A percentile compares a stretch with the other conserved stretches of the same genome.
phyloP scores from a whole-genome alignment of 352 stramenopile species.

The Globisporangium echinulatum region DNA sequence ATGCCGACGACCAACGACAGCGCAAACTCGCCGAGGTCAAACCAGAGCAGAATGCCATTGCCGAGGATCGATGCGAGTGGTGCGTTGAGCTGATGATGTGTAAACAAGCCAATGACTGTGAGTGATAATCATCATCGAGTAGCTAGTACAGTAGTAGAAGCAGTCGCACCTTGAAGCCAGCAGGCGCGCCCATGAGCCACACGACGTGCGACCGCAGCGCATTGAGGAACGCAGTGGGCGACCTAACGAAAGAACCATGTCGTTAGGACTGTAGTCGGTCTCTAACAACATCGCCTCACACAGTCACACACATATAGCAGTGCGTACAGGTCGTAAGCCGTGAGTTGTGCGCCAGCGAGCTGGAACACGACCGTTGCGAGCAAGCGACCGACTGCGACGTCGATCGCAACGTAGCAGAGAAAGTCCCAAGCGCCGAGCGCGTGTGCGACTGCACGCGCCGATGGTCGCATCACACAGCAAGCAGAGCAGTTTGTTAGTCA shows the following conservation, averaged over 20 bases:
- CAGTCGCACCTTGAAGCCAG: slow-evolving; percentile 57
- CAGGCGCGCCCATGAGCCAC: slow-evolving; percentile 72
- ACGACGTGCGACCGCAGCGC: slow-evolving; percentile 48
- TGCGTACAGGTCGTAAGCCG: slow-evolving; percentile 8
- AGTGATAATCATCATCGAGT: not conserved
- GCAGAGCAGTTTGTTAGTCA: not conserved
- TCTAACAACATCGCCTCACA: not conserved
- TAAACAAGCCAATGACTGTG: not conserved
- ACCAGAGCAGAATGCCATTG: slow-evolving; percentile 73
- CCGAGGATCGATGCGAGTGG: slow-evolving; percentile 83
- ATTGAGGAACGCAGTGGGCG: slow-evolving; percentile 27
- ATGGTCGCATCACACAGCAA: not conserved
- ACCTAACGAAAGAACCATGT: slow-evolving; percentile 8
- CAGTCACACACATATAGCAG: not conserved
- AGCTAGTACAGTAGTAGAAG: not conserved
- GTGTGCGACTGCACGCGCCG: slow-evolving; percentile 13
- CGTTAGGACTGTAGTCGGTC: not conserved
- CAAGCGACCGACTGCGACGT: slow-evolving; percentile 17
- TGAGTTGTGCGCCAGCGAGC: not conserved
- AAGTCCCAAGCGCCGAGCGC: slow-evolving; percentile 29
- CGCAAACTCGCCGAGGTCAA: slow-evolving; percentile 66
- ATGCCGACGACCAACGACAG: slow-evolving; percentile 21
- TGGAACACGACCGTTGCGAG: slow-evolving; percentile 8
- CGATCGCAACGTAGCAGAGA: slow-evolving; percentile 23
- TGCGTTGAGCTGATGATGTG: slow-evolving; percentile 63